A percentile compares a stretch with the other conserved stretches of the same genome.
These are phyloP conservation scores for Rickenella mellea DNA, from an alignment of 768 basidiomycete genomes.

Conservation along the genomic window DNA sequence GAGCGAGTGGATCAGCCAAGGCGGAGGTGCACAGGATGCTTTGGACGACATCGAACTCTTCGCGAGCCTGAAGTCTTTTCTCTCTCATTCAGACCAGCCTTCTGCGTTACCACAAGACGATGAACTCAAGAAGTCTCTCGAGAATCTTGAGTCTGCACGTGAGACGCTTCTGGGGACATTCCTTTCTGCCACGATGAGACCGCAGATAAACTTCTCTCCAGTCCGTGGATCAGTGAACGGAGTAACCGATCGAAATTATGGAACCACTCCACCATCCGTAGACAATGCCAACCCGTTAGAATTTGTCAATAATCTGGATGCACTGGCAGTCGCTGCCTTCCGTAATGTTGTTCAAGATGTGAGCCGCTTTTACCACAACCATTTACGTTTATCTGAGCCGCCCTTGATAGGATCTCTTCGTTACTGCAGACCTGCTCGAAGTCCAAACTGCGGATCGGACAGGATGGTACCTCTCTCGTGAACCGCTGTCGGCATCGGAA, in stretches of 20 bases:
- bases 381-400: constrained; percentile 1
- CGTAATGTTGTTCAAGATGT: constrained; percentile 76
- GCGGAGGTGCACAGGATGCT: constrained; percentile 72
- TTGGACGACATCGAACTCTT: constrained; percentile 64
- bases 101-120: constrained; percentile 29
- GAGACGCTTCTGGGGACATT: constrained; percentile 36
- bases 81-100: constrained; percentile 17
- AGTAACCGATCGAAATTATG: constrained; percentile 16
- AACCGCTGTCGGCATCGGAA: constrained; percentile 46
- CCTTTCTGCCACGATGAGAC: constrained; percentile 50
- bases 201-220: constrained; percentile 14
- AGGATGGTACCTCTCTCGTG: constrained; percentile 65
- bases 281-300: constrained; percentile 57
- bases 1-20: constrained; percentile 61
- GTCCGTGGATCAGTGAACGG: constrained; percentile 3
- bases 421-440: constrained; percentile 71
- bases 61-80: constrained; percentile 47
- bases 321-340: constrained; percentile 67
- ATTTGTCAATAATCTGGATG: constrained; percentile 70
- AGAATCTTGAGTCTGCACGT: constrained; percentile 30
- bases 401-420: constrained; percentile 55
- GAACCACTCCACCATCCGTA: constrained; percentile 46
- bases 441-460: constrained; percentile 71
- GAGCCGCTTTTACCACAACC: constrained; percentile 8
- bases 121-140: constrained; percentile 5